Percentiles rank a stretch among this genome's conserved stretches.
Conservation (phyloP, 2,329 filamentous ascomycete species). For the Fusarium nygamai region DNA sequence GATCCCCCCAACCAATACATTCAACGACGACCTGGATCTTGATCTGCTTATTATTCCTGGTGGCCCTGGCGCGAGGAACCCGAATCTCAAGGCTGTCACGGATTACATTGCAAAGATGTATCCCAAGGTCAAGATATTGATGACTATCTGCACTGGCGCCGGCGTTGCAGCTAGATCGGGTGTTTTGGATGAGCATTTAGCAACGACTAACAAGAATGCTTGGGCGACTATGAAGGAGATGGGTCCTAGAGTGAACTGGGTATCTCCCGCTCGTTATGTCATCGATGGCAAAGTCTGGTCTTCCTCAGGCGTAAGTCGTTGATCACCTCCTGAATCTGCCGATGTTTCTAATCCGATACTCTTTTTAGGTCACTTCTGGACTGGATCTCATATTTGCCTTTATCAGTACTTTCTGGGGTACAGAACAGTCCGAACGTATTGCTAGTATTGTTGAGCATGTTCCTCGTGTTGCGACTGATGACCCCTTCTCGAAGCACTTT, state of each 20-base stretch:
- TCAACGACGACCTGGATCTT: conserved; percentile 59
- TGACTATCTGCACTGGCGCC: conserved; percentile 75
- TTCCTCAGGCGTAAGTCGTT: conserved; percentile 61
- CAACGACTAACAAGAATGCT: conserved; percentile 73
- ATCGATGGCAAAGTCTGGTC: conserved; percentile 74
- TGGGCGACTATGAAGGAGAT: conserved; percentile 60
- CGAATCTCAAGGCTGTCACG: conserved; percentile 50
- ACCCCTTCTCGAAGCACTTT: conserved; percentile 44
- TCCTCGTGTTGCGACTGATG: conserved; percentile 41
- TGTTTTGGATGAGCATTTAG: conserved; percentile 66
- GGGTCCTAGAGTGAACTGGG: conserved; percentile 66
- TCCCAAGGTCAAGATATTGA: conserved; percentile 61
- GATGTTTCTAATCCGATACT: not conserved
- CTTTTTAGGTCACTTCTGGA: conserved; percentile 47
- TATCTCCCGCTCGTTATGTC: conserved; percentile 70
- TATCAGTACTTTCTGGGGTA: conserved; percentile 58
- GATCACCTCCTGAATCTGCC: not conserved
- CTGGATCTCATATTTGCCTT: conserved; percentile 52
- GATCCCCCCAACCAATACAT: conserved; percentile 60
- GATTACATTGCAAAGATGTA: conserved; percentile 52
- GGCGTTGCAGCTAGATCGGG: conserved; percentile 67
- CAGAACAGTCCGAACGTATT: conserved; percentile 55
- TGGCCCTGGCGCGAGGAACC: conserved; percentile 59
- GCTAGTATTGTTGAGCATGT: conserved; percentile 65
- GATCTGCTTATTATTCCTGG: conserved; percentile 74